phyloP scores from a whole-genome alignment of 1,284 basidiomycete species.

The Leccinum subspadiceum region DNA sequence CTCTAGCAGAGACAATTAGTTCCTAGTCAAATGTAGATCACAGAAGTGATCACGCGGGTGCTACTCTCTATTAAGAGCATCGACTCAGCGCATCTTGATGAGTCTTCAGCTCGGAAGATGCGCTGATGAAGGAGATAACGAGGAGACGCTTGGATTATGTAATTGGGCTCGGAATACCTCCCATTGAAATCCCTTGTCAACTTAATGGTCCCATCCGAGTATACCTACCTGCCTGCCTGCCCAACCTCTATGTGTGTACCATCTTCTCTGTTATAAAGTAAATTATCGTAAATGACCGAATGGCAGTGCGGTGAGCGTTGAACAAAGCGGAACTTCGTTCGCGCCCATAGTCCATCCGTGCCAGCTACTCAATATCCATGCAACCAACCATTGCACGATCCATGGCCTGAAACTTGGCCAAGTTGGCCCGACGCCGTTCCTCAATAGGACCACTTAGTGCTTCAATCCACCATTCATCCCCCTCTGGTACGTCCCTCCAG shows the following conservation, averaged over 20 bases:
- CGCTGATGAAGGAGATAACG: too few species aligned
- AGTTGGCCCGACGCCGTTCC: conserved; percentile 40
- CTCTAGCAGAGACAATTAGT: too few species aligned
- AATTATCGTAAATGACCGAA: too few species aligned
- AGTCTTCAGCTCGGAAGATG: too few species aligned
- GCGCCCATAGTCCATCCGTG: not conserved
- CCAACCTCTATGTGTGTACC: not conserved
- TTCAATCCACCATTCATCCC: conserved; percentile 61
- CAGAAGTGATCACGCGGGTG: too few species aligned
- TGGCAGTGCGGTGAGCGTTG: not conserved
- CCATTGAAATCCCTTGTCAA: too few species aligned
- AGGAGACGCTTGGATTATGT: too few species aligned
- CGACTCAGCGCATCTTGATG: too few species aligned
- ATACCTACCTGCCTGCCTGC: not conserved
- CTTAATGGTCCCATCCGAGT: too few species aligned
- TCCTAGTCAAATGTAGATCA: too few species aligned
- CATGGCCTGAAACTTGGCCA: conserved; percentile 40
- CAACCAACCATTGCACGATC: conserved; percentile 41
- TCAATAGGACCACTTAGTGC: conserved; percentile 51
- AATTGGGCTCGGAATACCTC: too few species aligned
- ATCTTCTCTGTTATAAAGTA: not conserved
- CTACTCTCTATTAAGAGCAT: too few species aligned
- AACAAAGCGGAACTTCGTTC: not conserved
- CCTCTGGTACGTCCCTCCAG: conserved; percentile 53
- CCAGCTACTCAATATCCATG: not conserved